Evolutionary conservation across 164 flowering plant species (phyloP), one percentile per base, ranked within the genome.

Genomic region (Tetrastigma voinierianum): DNA sequence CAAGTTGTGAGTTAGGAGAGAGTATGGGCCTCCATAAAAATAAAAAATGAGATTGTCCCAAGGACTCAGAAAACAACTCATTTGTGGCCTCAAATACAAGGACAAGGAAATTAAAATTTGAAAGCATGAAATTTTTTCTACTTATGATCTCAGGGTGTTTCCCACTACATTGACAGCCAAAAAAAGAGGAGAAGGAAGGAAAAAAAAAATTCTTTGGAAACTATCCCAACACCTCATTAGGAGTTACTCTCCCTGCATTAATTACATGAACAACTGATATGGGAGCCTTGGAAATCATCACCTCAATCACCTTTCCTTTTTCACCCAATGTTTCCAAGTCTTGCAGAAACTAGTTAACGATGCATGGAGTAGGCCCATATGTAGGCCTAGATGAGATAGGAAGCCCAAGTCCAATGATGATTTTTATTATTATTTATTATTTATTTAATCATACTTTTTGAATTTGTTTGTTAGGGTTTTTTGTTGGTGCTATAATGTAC

Each of bases 141-240:
- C 55, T 16, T 71, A 60, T 69, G 71, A 74, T 79, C 74, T 77
- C 76, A 74, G 72, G 77, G 71, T 84, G 82, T 79, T 83, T 81
- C 84, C 87, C 78, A 77, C 68, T 76, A 69, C 80, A 74, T 65
- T 78, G 81, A 78, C 81, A 77, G 67, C 77, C 52, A 45, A 66
- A 72, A 68, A 59, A 51, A 67, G 67, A 72, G 65, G 54, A 21
- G 32, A 24, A 45, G 76, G 64, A 49, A 46, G 24, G 53, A 69
- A 72, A 65, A 44, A 56, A n/a, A 24, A 52, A 44, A 55, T 59
- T 15, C 51, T 66, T 73, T 61, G 47, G 24, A 46, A 48, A 16
- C 46, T 59, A 40, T 58, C 46, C 16, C 46, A 16, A 57, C 55
- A 62, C 40, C 40, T 32, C 40, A 32, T 32, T 32, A 3, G 40